These are phyloP conservation scores for Trichoderma brevicompactum DNA, from an alignment of 2,329 filamentous ascomycete species.

Conservation along the genomic window DNA sequence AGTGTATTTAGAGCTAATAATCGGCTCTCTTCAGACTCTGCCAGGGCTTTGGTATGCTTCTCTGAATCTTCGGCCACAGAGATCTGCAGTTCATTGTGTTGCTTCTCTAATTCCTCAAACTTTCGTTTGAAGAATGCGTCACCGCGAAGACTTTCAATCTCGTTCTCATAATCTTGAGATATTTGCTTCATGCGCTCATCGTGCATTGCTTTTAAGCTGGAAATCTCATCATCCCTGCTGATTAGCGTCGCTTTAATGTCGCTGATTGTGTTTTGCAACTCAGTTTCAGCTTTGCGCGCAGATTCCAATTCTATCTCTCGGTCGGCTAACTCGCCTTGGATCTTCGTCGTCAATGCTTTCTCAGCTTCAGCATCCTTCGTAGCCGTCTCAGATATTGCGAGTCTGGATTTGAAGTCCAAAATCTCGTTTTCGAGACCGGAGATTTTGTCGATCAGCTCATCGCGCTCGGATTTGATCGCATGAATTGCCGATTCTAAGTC, in stretches of 20 bases:
- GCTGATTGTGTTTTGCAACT: slow-evolving; percentile 55
- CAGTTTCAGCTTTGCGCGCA: slow-evolving; percentile 47
- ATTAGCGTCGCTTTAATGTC: slow-evolving; percentile 52
- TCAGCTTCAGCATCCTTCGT: slow-evolving; percentile 49
- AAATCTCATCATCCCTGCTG: slow-evolving; percentile 54
- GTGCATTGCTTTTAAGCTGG: slow-evolving; percentile 59
- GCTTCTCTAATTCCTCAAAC: slow-evolving; percentile 62
- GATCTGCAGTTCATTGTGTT: slow-evolving; percentile 57
- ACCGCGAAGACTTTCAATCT: slow-evolving; percentile 66
- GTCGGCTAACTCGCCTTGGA: slow-evolving; percentile 48
- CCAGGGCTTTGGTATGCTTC: slow-evolving; percentile 49
- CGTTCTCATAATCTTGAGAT: slow-evolving; percentile 65
- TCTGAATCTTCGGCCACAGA: slow-evolving; percentile 44
- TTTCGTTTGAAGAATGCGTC: slow-evolving; percentile 68
- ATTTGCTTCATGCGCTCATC: slow-evolving; percentile 62
- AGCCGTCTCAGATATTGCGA: slow-evolving; percentile 53
- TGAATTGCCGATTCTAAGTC: slow-evolving; percentile 51
- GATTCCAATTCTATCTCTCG: slow-evolving; percentile 53
- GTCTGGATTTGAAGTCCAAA: slow-evolving; percentile 54
- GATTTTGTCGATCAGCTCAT: slow-evolving; percentile 52
- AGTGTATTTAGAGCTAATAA: slow-evolving; percentile 52
- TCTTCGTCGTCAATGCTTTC: slow-evolving; percentile 45
- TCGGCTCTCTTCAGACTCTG: slow-evolving; percentile 50
- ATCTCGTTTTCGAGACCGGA: slow-evolving; percentile 58
- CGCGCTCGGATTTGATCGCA: slow-evolving; percentile 50